Conservation (phyloP, 495 filamentous ascomycete genomes). For the Amniculicola lignicola region DNA sequence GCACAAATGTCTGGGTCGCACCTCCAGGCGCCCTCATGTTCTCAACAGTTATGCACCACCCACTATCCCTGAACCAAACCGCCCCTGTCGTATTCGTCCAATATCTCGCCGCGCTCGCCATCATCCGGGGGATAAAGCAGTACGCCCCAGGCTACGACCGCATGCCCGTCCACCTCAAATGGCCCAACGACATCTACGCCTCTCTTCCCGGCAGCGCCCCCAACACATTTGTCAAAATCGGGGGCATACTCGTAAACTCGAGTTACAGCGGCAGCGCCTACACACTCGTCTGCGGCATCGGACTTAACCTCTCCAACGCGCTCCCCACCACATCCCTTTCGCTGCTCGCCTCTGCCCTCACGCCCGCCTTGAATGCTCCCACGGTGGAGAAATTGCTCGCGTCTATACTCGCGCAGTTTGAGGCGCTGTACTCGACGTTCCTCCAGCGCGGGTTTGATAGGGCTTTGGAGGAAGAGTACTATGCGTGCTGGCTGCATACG, state of each 20-base stretch:
- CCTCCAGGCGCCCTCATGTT: constrained; percentile 83
- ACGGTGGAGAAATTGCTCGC: constrained; percentile 80
- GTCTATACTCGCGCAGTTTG: constrained; percentile 74
- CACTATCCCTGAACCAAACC: constrained; percentile 61
- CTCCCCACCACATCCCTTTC: constrained; percentile 85
- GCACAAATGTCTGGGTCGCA: constrained; percentile 91
- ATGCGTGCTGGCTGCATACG: constrained; percentile 83
- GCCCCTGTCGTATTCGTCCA: constrained; percentile 93
- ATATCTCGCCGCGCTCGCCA: constrained; percentile 88
- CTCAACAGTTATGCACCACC: constrained; percentile 80
- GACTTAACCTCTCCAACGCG: constrained; percentile 81
- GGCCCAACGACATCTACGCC: constrained; percentile 95
- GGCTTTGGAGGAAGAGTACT: constrained; percentile 74
- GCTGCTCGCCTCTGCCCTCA: constrained; percentile 49
- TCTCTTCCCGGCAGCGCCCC: constrained; percentile 54
- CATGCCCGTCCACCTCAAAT: constrained; percentile 84
- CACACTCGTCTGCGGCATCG: constrained; percentile 84
- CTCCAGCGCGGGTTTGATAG: constrained; percentile 65
- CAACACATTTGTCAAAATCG: constrained; percentile 72
- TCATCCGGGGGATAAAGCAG: constrained; percentile 75
- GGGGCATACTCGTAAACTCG: constrained; percentile 90
- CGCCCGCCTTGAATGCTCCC: constrained; percentile 55
- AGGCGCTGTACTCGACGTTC: constrained; percentile 74
- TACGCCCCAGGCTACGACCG: constrained; percentile 73
- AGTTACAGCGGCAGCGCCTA: constrained; percentile 73